These are phyloP conservation scores for Lyophyllum atratum DNA, from an alignment of 768 basidiomycete genomes.

Conservation along the genomic window DNA sequence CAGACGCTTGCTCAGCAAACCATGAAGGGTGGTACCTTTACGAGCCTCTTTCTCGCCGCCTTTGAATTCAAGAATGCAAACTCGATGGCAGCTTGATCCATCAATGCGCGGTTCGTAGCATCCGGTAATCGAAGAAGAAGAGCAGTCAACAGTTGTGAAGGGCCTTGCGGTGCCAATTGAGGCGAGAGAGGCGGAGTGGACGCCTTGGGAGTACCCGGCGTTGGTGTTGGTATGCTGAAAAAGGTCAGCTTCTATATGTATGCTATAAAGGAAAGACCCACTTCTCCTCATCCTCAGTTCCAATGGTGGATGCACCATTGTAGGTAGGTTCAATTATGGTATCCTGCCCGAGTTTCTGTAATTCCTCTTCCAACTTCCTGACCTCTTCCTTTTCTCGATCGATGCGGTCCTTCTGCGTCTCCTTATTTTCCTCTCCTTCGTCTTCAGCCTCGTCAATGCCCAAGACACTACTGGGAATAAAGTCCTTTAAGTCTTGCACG, in stretches of 20 bases:
- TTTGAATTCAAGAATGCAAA: conserved; percentile 98
- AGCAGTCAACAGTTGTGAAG: conserved; percentile 89
- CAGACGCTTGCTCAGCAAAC: not conserved
- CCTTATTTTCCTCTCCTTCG: conserved; percentile 47
- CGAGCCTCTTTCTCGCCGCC: conserved; percentile 87
- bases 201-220: conserved; percentile 66
- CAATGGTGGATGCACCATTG: conserved; percentile 17
- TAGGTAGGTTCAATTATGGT: conserved; percentile 5
- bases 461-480: conserved; percentile 85
- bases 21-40: conserved; percentile 59
- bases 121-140: conserved; percentile 91
- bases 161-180: conserved; percentile 81
- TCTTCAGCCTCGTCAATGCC: conserved; percentile 62
- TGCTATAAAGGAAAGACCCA: conserved; percentile 22
- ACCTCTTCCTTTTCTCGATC: conserved; percentile 70
- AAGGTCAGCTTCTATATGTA: conserved; percentile 20
- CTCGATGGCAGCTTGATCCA: conserved; percentile 94
- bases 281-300: conserved; percentile 42
- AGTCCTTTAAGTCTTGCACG: conserved; percentile 86
- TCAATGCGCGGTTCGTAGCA: conserved; percentile 84
- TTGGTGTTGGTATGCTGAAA: conserved; percentile 57
- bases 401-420: conserved; percentile 51
- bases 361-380: conserved; percentile 74
- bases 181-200: conserved; percentile 63
- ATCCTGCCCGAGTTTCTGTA: conserved; percentile 58